Base-by-base conservation (phyloP, 2,329 filamentous ascomycete species). In the Fusarium verticillioides region DNA sequence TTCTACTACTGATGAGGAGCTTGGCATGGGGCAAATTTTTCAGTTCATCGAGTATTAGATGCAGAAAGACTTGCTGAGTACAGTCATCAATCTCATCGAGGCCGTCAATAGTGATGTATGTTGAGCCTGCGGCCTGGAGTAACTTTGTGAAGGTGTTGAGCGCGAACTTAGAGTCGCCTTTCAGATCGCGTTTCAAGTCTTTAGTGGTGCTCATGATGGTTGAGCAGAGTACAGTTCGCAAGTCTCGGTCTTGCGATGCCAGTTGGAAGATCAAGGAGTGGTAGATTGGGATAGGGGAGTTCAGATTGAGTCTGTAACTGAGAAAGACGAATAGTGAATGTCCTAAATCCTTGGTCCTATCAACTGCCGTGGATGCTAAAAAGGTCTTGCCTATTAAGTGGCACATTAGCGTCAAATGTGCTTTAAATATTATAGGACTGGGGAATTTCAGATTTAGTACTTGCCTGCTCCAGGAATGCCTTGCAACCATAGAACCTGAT, bases 341-440 rank as follows among this genome's bases (percentile, higher is more conserved):
- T 5, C 56, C 56, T 1, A 37, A 46, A 4, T 18, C 13, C 19
- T 23, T 59, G 0, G 3, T 3, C 2, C 34, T 28, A 4, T 30
- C 32, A 10, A 59, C 10, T 0, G 32, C 42, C 16, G n/a, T 53
- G 0, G 18, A 53, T 11, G 23, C 23, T 9, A 53, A 3, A 5
- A 26, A 53, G 3, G 50, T 53, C 9, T 37, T 53, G 6, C 50
- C 50, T 53, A 4, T 52, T 15, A 2, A 19, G 2, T 0, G 21
- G 4, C 0, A 0, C 2, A 28, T 21, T 6, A 26, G 16, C 1
- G 5, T 8, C 12, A 9, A 4, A 13, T 5, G 8, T 21, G 10
- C 4, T 36, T 18, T 26, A 4, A 34, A 32, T 4, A n/a, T 30
- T 28, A 7, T 28, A 28, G 28, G 28, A 28, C 28, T 28, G 28